Conservation (phyloP, 2,329 filamentous ascomycete species). For the Aspergillus neoniger region DNA sequence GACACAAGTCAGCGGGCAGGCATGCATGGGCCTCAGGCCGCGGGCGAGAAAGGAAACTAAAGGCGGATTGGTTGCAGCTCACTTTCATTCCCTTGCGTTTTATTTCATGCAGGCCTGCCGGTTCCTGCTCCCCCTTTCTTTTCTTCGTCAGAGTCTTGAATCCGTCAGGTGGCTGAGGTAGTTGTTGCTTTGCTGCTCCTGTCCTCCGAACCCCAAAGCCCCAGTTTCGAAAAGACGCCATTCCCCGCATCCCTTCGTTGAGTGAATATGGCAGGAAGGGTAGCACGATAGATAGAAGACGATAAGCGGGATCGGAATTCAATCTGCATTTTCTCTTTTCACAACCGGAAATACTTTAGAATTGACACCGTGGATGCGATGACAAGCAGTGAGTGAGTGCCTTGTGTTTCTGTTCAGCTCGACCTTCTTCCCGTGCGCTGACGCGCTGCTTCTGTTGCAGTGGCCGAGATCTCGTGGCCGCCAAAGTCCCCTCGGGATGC, state of each 20-base stretch:
- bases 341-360: not conserved
- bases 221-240: not conserved
- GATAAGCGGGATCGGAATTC: not conserved
- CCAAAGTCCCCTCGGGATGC: constrained; percentile 65
- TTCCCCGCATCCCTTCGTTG: constrained; percentile 11
- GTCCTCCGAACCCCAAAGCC: not conserved
- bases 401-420: not conserved
- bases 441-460: constrained; percentile 19
- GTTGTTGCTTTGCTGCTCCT: not conserved
- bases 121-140: not conserved
- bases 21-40: constrained; percentile 3
- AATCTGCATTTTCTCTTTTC: not conserved
- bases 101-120: constrained; percentile 3
- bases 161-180: not conserved
- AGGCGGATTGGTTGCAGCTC: constrained; percentile 1
- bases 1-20: constrained; percentile 3
- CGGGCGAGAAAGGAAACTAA: constrained; percentile 1
- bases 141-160: not conserved
- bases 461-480: constrained; percentile 58
- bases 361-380: constrained; percentile 10
- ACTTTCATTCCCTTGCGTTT: constrained; percentile 8
- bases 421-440: not conserved
- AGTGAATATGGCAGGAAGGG: constrained; percentile 6
- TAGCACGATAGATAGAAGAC: not conserved
- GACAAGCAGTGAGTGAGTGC: constrained; percentile 28